These are phyloP conservation scores for Clausena lansium DNA, from an alignment of 345 rosid species.

Conservation along the genomic window DNA sequence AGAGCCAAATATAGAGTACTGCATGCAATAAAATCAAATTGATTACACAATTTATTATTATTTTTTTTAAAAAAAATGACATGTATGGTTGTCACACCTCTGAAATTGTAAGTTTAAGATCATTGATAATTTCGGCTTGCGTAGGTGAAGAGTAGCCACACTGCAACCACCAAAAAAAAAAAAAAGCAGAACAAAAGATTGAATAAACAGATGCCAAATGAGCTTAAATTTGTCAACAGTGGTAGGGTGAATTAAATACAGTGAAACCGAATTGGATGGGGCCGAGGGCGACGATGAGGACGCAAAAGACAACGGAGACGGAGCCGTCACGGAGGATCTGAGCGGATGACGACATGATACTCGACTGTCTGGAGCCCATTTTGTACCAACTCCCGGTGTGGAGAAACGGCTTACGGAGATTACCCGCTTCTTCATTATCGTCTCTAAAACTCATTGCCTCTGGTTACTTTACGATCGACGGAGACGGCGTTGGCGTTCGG, in stretches of 20 bases:
- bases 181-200: neutral
- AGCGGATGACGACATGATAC: conserved; percentile 49
- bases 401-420: conserved; percentile 60
- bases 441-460: conserved; percentile 51
- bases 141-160: conserved; percentile 76
- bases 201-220: neutral
- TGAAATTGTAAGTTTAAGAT: conserved; percentile 53
- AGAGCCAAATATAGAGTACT: conserved; percentile 72
- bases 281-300: conserved; percentile 65
- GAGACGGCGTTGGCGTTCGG: neutral
- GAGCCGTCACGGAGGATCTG: conserved; percentile 63
- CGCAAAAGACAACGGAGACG: conserved; percentile 68
- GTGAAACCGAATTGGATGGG: conserved; percentile 82
- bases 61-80: neutral
- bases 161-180: conserved; percentile 24
- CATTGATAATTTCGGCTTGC: conserved; percentile 44
- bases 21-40: conserved; percentile 2
- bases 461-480: neutral
- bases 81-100: conserved; percentile 34
- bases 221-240: neutral
- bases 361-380: conserved; percentile 67
- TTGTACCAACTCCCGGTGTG: conserved; percentile 80
- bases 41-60: neutral
- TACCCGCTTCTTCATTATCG: conserved; percentile 50
- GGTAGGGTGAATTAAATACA: conserved; percentile 20